Percentiles rank a stretch among this genome's conserved stretches.
Conservation (phyloP, 352 stramenopile species). For the Blastocystis sp. region DNA sequence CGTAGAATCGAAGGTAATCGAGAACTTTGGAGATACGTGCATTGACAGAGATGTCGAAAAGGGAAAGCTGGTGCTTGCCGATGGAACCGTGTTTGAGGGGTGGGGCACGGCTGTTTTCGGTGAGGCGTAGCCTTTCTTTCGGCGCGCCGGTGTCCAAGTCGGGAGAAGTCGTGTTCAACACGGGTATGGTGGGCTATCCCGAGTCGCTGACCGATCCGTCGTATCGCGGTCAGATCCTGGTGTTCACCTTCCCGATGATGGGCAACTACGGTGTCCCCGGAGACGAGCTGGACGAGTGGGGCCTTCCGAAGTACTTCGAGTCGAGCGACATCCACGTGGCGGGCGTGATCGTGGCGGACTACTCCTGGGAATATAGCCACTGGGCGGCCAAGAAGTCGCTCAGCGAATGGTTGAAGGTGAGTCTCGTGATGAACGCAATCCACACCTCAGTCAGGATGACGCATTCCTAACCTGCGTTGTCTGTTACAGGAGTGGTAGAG, state of each 20-base stretch:
- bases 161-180: slow-evolving; percentile 96
- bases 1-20: slow-evolving; percentile 33
- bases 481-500: slow-evolving; percentile 69
- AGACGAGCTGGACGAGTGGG: slow-evolving; percentile 84
- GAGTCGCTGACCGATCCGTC: slow-evolving; percentile 95
- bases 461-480: slow-evolving; percentile 20
- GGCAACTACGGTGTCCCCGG: slow-evolving; percentile 96
- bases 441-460: slow-evolving; percentile 68
- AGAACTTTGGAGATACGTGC: slow-evolving; percentile 53
- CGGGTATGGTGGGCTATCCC: slow-evolving; percentile 96
- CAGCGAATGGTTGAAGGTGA: slow-evolving; percentile 78
- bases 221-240: slow-evolving; percentile 92
- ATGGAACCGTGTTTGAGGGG: slow-evolving; percentile 58
- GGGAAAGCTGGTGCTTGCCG: slow-evolving; percentile 49
- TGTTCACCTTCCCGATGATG: slow-evolving; percentile 92
- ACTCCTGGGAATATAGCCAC: slow-evolving; percentile 91
- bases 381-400: slow-evolving; percentile 86
- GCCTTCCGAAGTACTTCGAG: slow-evolving; percentile 92
- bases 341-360: slow-evolving; percentile 93
- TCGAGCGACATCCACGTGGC: slow-evolving; percentile 89
- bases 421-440: background rate
- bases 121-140: slow-evolving; percentile 52
- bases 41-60: slow-evolving; percentile 50
- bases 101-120: background rate
- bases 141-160: slow-evolving; percentile 82